These are phyloP conservation scores for Xerocomus brunneocitrinus DNA, from an alignment of 768 basidiomycete species.

Conservation along the genomic window DNA sequence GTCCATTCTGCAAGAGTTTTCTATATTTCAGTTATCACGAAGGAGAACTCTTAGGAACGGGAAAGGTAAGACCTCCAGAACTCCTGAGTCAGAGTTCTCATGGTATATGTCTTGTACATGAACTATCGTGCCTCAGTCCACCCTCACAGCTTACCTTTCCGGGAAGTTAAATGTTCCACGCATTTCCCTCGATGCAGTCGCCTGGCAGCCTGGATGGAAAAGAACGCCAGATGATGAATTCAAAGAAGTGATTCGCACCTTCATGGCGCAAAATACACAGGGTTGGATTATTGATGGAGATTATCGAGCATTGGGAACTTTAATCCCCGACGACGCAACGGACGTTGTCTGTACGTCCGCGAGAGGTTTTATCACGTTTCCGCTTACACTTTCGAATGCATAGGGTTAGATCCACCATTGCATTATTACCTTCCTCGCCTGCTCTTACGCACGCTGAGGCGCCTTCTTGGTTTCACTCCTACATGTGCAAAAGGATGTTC, in stretches of 20 bases:
- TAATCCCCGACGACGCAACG: conserved; percentile 39
- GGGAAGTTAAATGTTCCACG: conserved; percentile 40
- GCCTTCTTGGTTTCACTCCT: conserved; percentile 32
- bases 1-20: conserved; percentile 7
- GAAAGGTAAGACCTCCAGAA: conserved; percentile 33
- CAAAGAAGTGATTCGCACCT: conserved; percentile 8
- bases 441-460: conserved; percentile 47
- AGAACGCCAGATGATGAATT: conserved; percentile 27
- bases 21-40: not conserved
- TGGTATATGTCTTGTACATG: not conserved
- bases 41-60: conserved; percentile 26
- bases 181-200: conserved; percentile 44
- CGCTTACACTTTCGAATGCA: not conserved
- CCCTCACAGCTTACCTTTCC: conserved; percentile 43
- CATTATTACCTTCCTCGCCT: conserved; percentile 57
- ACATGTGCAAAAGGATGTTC: conserved; percentile 49
- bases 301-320: conserved; percentile 30
- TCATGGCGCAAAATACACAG: conserved; percentile 26
- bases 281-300: conserved; percentile 58
- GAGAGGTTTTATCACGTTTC: not conserved
- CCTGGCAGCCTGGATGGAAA: conserved; percentile 50
- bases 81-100: not conserved
- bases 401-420: conserved; percentile 69
- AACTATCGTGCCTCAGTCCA: conserved; percentile 36
- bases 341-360: conserved; percentile 49